Percentiles rank a stretch among this genome's conserved stretches.
Conservation (phyloP, 2,329 filamentous ascomycete genomes). For the Ceratocystiopsis brevicomis region DNA sequence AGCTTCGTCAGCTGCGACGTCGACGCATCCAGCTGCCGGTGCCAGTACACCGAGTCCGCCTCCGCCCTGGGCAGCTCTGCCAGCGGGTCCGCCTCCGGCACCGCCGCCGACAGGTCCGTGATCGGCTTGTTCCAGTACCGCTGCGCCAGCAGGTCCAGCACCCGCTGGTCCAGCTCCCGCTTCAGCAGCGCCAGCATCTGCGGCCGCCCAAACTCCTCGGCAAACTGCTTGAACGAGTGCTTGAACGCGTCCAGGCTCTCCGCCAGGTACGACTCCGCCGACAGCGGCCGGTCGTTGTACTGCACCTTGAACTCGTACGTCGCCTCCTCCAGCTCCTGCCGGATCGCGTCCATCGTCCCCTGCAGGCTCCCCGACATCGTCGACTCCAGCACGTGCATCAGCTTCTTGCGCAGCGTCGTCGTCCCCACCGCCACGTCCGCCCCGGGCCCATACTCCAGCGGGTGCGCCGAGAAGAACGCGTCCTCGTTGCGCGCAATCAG, state of each 20-base stretch:
- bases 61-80: conserved; percentile 69
- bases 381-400: conserved; percentile 92
- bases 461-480: conserved; percentile 69
- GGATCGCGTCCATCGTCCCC: conserved; percentile 77
- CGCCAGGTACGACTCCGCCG: conserved; percentile 88
- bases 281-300: conserved; percentile 90
- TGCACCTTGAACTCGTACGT: conserved; percentile 99
- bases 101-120: conserved; percentile 51
- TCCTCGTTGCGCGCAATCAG: conserved; percentile 79
- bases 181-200: conserved; percentile 85
- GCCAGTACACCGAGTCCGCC: conserved; percentile 76
- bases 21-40: conserved; percentile 81
- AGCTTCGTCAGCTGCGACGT: conserved; percentile 81
- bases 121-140: conserved; percentile 96
- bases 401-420: conserved; percentile 71
- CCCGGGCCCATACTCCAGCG: conserved; percentile 56
- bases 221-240: conserved; percentile 89
- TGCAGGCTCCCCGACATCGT: conserved; percentile 91
- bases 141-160: conserved; percentile 80
- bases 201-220: conserved; percentile 70
- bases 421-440: conserved; percentile 65
- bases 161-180: conserved; percentile 79
- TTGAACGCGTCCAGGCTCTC: conserved; percentile 94
- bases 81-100: conserved; percentile 52
- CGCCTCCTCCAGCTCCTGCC: conserved; percentile 86